Conservation (phyloP, 2,329 filamentous ascomycete genomes). For the Cladophialophora psammophila region DNA sequence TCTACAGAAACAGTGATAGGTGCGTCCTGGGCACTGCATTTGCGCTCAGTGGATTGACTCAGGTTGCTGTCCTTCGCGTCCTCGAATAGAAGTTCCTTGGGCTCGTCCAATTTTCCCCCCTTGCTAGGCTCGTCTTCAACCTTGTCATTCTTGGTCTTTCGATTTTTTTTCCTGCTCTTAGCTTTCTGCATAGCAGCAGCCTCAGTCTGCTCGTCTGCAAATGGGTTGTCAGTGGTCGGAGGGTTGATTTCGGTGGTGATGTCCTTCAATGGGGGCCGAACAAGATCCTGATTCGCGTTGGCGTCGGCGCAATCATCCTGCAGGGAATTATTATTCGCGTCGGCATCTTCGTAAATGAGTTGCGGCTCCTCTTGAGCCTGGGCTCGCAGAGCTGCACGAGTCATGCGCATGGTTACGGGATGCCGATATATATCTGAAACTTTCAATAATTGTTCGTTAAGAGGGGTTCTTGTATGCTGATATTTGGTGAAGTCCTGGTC, state of each 20-base stretch:
- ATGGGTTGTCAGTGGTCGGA: conserved; percentile 26
- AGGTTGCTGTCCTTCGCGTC: conserved; percentile 7
- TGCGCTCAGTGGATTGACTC: not conserved
- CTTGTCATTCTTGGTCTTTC: conserved; percentile 22
- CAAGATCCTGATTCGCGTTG: conserved; percentile 19
- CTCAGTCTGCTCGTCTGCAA: conserved; percentile 17
- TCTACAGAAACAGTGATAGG: not conserved
- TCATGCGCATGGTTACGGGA: conserved; percentile 38
- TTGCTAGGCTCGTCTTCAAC: conserved; percentile 11
- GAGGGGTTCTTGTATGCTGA: not conserved
- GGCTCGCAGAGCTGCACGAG: conserved; percentile 40
- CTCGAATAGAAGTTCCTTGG: not conserved
- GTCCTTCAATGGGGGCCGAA: conserved; percentile 36
- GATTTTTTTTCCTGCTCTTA: conserved; percentile 27
- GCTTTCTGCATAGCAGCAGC: conserved; percentile 20
- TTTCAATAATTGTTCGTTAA: not conserved
- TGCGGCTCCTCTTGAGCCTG: conserved; percentile 35
- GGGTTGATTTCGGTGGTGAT: conserved; percentile 38
- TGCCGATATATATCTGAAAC: not conserved
- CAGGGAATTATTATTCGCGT: conserved; percentile 22
- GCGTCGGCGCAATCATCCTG: conserved; percentile 12
- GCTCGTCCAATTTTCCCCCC: conserved; percentile 9
- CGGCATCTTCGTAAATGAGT: conserved; percentile 35
- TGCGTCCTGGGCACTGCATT: not conserved
- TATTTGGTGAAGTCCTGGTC: not conserved